phyloP scores from a whole-genome alignment of 2,329 filamentous ascomycete species.

The Aspergillus quadrilineatus region DNA sequence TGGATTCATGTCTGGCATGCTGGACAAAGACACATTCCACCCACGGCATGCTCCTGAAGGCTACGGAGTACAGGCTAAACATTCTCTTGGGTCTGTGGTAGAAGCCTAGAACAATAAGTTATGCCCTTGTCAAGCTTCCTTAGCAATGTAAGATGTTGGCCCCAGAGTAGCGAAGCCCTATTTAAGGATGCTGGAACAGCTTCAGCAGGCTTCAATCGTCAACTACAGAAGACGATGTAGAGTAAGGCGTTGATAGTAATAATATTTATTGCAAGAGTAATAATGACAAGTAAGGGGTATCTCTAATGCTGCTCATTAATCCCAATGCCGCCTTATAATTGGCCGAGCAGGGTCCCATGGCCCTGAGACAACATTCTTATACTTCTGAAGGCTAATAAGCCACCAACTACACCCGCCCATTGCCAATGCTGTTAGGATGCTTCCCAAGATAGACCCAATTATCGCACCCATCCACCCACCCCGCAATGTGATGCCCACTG shows the following conservation, averaged over 20 bases:
- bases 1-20: not conserved
- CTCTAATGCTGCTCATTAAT: constrained; percentile 23
- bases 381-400: constrained; percentile 94
- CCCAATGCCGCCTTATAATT: constrained; percentile 45
- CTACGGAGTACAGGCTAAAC: not conserved
- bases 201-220: not conserved
- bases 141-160: not conserved
- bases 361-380: constrained; percentile 98
- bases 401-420: constrained; percentile 98
- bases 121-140: not conserved
- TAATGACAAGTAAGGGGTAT: not conserved
- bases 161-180: not conserved
- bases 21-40: not conserved
- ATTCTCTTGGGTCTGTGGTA: not conserved
- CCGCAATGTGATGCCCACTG: constrained; percentile 64
- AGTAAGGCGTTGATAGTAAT: not conserved
- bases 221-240: not conserved
- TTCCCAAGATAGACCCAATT: constrained; percentile 72
- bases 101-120: not conserved
- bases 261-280: not conserved
- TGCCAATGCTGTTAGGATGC: constrained; percentile 69
- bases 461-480: constrained; percentile 58
- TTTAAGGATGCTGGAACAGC: not conserved
- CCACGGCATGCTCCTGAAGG: not conserved
- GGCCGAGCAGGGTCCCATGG: constrained; percentile 96